Evolutionary conservation across 192 early-diverging fungal genomes (phyloP).

Genomic region (Podila minutissima): DNA sequence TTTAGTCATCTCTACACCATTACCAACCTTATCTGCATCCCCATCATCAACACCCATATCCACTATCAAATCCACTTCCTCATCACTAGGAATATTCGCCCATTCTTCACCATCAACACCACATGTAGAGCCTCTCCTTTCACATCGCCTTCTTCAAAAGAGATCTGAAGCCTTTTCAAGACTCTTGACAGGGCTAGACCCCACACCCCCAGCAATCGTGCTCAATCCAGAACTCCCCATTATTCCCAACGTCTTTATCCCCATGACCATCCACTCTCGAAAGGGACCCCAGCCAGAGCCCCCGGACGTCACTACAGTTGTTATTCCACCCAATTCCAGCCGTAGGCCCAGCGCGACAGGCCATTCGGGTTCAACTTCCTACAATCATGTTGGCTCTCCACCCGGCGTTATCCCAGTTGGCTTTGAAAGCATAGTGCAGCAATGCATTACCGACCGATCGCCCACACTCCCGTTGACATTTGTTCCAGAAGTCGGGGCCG

Average conservation of each 20-base stretch:
- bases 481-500: background rate
- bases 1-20: no score
- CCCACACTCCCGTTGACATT: slow-evolving; percentile 4
- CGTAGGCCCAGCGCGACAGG: background rate
- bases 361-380: no score
- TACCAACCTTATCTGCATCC: no score
- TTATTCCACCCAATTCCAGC: background rate
- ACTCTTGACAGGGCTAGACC: no score
- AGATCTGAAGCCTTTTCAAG: no score
- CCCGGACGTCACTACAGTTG: background rate
- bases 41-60: no score
- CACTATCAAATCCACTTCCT: no score
- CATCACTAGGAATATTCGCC: background rate
- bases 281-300: background rate
- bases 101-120: background rate
- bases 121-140: no score
- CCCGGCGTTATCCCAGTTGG: background rate
- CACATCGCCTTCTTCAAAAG: no score
- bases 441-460: background rate
- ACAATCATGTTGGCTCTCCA: background rate
- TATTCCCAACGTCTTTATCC: slow-evolving; percentile 16
- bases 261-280: background rate
- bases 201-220: background rate
- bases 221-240: slow-evolving; percentile 4
- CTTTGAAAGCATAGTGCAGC: background rate